Evolutionary conservation across 2,329 filamentous ascomycete genomes (phyloP).

Genomic region (Calonectria montana): DNA sequence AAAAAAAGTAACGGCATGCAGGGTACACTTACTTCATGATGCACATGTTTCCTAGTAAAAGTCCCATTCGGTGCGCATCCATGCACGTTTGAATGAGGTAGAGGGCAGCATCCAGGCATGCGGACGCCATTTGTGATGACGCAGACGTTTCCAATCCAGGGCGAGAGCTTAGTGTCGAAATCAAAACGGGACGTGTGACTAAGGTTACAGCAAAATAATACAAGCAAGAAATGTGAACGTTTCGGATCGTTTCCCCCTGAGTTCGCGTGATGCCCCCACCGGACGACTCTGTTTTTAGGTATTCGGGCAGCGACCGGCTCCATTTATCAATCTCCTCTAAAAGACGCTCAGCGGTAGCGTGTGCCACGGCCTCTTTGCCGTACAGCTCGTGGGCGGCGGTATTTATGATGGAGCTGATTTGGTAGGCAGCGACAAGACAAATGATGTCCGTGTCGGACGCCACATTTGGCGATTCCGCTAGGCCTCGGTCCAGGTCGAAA

Average conservation of each 20-base stretch:
- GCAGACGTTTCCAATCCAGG: slow-evolving; percentile 41
- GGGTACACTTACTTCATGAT: slow-evolving; percentile 63
- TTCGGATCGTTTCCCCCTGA: slow-evolving; percentile 56
- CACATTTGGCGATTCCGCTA: slow-evolving; percentile 25
- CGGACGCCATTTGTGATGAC: slow-evolving; percentile 56
- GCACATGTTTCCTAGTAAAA: slow-evolving; percentile 67
- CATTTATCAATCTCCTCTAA: slow-evolving; percentile 57
- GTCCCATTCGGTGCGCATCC: slow-evolving; percentile 56
- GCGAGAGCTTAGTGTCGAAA: slow-evolving; percentile 58
- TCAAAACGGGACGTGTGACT: slow-evolving; percentile 66
- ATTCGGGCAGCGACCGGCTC: slow-evolving; percentile 57
- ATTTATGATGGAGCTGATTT: slow-evolving; percentile 56
- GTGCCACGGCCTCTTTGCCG: slow-evolving; percentile 46
- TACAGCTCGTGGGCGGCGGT: slow-evolving; percentile 57
- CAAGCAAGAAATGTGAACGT: slow-evolving; percentile 65
- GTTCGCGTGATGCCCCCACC: background rate
- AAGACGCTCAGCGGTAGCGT: slow-evolving; percentile 52
- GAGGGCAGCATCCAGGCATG: slow-evolving; percentile 66
- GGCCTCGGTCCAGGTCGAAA: slow-evolving; percentile 15
- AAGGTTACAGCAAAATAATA: slow-evolving; percentile 71
- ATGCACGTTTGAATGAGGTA: slow-evolving; percentile 66
- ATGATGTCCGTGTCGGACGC: slow-evolving; percentile 34
- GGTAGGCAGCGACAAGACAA: slow-evolving; percentile 54
- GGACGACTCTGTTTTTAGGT: slow-evolving; percentile 33
- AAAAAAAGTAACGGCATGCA: background rate